A percentile compares a stretch with the other conserved stretches of the same genome.
Conservation (phyloP, 306 rosid genomes). For the Ochetophila trinervis region DNA sequence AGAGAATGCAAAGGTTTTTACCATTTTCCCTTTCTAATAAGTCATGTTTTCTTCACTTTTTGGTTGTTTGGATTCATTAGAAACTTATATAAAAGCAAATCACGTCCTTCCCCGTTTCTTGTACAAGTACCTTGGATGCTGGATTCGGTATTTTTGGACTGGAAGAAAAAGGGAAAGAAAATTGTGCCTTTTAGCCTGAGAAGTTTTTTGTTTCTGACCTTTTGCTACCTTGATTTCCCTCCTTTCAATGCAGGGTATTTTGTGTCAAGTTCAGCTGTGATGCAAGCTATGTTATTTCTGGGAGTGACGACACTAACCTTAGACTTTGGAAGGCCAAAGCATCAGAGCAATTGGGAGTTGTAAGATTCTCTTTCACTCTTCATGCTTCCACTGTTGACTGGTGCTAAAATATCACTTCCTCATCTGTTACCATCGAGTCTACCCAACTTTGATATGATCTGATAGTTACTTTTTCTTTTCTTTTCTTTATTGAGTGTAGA, state of each 20-base stretch:
- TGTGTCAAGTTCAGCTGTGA: conserved; percentile 89
- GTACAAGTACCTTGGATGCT: background rate
- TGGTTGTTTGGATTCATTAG: background rate
- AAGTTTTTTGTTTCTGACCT: background rate
- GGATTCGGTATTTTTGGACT: background rate
- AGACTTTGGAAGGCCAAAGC: conserved; percentile 98
- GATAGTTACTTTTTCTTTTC: too few relatives aligned
- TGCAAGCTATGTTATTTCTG: conserved; percentile 89
- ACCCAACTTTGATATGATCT: background rate
- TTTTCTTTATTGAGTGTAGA: too few relatives aligned
- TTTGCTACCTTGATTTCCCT: conserved; percentile 5
- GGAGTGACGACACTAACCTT: conserved; percentile 93
- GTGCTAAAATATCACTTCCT: background rate
- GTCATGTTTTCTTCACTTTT: background rate
- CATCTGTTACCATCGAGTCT: background rate
- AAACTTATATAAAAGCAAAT: background rate
- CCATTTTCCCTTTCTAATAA: background rate
- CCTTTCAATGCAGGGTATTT: conserved; percentile 63
- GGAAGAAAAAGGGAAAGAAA: background rate
- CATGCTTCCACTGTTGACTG: too few relatives aligned
- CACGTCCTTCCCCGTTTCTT: background rate
- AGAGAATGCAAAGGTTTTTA: conserved; percentile 90
- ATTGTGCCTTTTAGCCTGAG: background rate
- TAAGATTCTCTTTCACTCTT: conserved; percentile 42
- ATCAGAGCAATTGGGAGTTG: conserved; percentile 93